Percentiles rank a stretch among this genome's conserved stretches.
These are phyloP conservation scores for Centaurea solstitialis DNA, from an alignment of 129 eudicot genomes.

Conservation along the genomic window DNA sequence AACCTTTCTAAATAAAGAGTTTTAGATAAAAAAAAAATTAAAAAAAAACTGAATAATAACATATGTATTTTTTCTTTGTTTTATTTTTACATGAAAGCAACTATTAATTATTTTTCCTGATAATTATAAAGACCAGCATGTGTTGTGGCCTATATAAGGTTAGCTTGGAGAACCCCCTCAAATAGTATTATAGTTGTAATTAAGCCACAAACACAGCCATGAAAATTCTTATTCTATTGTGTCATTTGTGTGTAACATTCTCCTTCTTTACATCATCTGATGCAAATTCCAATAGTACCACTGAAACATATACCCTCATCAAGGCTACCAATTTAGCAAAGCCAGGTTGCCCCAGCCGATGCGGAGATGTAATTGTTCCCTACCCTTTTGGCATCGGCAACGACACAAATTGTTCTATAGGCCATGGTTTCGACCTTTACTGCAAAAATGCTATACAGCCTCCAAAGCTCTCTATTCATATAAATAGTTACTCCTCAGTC, in stretches of 20 bases:
- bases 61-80: no score
- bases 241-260: not conserved
- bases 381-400: conserved; percentile 24
- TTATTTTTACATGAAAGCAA: no score
- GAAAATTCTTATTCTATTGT: conserved; percentile 4
- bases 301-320: conserved; percentile 10
- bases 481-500: not conserved
- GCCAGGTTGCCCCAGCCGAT: conserved; percentile 9
- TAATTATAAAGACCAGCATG: no score
- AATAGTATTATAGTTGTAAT: no score
- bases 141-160: not conserved
- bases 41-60: no score
- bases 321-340: conserved; percentile 2
- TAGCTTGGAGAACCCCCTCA: not conserved
- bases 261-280: not conserved
- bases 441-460: not conserved
- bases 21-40: no score
- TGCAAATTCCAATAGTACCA: not conserved
- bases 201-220: not conserved
- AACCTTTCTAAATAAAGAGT: no score
- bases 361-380: conserved; percentile 21
- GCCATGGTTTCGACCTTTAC: not conserved
- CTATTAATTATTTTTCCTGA: no score
- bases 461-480: conserved; percentile 3
- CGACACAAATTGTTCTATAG: conserved; percentile 8